phyloP scores from a whole-genome alignment of 2,329 filamentous ascomycete species.

The Penicillium sp. region DNA sequence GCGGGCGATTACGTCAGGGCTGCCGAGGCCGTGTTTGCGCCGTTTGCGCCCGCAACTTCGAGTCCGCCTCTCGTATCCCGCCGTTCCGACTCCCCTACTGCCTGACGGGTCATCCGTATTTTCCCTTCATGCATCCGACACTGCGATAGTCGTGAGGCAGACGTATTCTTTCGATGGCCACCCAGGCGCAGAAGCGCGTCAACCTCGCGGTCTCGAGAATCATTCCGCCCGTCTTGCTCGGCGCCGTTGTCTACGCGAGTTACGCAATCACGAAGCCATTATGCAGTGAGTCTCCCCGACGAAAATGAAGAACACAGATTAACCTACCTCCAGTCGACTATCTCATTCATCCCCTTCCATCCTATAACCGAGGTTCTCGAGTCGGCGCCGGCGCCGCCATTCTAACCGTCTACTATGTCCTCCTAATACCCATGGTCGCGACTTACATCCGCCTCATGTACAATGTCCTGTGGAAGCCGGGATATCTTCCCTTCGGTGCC shows the following conservation, averaged over 20 bases:
- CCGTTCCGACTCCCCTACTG: not conserved
- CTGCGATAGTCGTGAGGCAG: conserved; percentile 13
- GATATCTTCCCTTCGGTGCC: conserved; percentile 66
- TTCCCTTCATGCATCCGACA: conserved; percentile 17
- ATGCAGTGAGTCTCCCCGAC: conserved; percentile 56
- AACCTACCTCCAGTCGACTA: conserved; percentile 60
- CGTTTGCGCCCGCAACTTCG: not conserved
- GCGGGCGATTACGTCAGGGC: not conserved
- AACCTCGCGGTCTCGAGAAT: conserved; percentile 62
- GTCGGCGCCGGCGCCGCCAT: conserved; percentile 64
- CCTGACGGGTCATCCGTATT: not conserved
- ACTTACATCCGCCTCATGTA: conserved; percentile 71
- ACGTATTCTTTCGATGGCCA: conserved; percentile 28
- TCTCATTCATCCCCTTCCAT: conserved; percentile 55
- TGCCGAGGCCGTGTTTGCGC: not conserved
- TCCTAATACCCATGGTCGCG: conserved; percentile 64
- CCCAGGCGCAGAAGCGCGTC: conserved; percentile 42
- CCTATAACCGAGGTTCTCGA: conserved; percentile 43
- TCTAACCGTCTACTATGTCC: conserved; percentile 68
- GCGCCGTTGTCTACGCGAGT: conserved; percentile 65
- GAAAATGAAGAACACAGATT: not conserved
- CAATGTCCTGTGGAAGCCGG: conserved; percentile 68
- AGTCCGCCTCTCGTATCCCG: not conserved
- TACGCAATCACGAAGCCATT: conserved; percentile 68
- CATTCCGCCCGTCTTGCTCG: conserved; percentile 68